Conservation (phyloP, 2,329 filamentous ascomycete species). For the Furcasterigmium furcatum region DNA sequence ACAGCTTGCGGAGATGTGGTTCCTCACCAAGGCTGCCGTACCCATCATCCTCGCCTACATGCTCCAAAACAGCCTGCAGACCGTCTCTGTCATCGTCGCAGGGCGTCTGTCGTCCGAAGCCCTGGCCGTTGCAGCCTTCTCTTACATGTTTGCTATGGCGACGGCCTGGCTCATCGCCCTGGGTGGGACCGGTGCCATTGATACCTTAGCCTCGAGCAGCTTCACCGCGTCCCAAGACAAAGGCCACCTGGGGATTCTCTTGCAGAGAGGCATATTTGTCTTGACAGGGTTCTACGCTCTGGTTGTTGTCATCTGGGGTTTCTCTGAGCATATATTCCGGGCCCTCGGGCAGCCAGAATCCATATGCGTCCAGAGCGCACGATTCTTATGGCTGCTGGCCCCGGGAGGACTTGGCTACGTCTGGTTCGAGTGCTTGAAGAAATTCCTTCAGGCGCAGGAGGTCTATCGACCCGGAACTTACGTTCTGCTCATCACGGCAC, state of each 20-base stretch:
- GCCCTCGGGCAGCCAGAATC: constrained; percentile 74
- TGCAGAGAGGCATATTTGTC: constrained; percentile 74
- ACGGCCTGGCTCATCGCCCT: constrained; percentile 85
- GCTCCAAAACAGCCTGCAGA: constrained; percentile 82
- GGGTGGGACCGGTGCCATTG: constrained; percentile 80
- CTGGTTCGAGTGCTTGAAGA: constrained; percentile 84
- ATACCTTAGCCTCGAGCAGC: constrained; percentile 78
- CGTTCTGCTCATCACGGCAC: constrained; percentile 77
- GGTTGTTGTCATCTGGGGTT: constrained; percentile 71
- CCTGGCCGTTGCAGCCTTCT: constrained; percentile 78
- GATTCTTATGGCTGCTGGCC: constrained; percentile 69
- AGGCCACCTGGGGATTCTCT: constrained; percentile 71
- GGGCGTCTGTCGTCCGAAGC: constrained; percentile 77
- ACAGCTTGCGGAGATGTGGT: constrained; percentile 53
- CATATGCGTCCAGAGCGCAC: constrained; percentile 69
- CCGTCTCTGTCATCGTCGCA: constrained; percentile 75
- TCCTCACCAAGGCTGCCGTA: constrained; percentile 65
- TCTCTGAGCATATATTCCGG: constrained; percentile 70
- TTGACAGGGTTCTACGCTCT: constrained; percentile 70
- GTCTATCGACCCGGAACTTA: constrained; percentile 83
- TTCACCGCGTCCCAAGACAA: constrained; percentile 81
- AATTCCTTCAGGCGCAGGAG: constrained; percentile 79
- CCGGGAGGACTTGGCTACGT: constrained; percentile 84
- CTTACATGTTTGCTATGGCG: constrained; percentile 91
- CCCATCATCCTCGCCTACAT: constrained; percentile 84